Conservation (phyloP, 805 yeast species). For the Barnettozyma californica region DNA sequence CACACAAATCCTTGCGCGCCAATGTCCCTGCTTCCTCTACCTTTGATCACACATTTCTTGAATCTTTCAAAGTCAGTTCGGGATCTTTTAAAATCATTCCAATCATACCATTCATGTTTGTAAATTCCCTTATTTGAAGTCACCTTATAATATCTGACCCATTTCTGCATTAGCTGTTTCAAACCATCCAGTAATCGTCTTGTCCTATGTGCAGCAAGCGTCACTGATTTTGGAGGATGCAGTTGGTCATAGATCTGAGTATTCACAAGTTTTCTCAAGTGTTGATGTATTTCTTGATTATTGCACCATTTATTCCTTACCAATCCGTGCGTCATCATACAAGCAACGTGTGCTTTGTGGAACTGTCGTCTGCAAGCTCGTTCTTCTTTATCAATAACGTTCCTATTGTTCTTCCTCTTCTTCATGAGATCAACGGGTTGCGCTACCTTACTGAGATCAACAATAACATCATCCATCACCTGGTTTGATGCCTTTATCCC, state of each 20-base stretch:
- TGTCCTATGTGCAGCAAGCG: slow-evolving; percentile 39
- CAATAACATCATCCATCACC: slow-evolving; percentile 13
- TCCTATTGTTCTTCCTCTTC: slow-evolving; percentile 21
- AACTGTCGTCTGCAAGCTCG: slow-evolving; percentile 42
- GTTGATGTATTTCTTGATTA: slow-evolving; percentile 35
- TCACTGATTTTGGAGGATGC: slow-evolving; percentile 37
- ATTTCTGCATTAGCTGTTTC: slow-evolving; percentile 57
- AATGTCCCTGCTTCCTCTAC: slow-evolving; percentile 69
- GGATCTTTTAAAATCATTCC: slow-evolving; percentile 17
- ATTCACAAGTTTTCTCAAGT: slow-evolving; percentile 45
- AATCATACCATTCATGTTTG: slow-evolving; percentile 42
- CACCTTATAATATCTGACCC: slow-evolving; percentile 52
- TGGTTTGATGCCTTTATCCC: slow-evolving; percentile 18
- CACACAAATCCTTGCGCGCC: slow-evolving; percentile 87
- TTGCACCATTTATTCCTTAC: slow-evolving; percentile 73
- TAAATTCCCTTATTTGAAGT: slow-evolving; percentile 31
- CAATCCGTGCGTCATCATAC: slow-evolving; percentile 62
- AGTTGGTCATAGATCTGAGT: slow-evolving; percentile 40
- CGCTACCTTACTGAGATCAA: slow-evolving; percentile 11
- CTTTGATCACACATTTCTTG: slow-evolving; percentile 34
- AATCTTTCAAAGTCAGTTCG: slow-evolving; percentile 36
- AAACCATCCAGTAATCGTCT: slow-evolving; percentile 73
- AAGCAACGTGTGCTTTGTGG: slow-evolving; percentile 55
- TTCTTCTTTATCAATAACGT: slow-evolving; percentile 49
- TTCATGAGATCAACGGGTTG: slow-evolving; percentile 18